Evolutionary conservation across 1,284 basidiomycete species (phyloP).

Genomic region (Irpex rosettiformis): DNA sequence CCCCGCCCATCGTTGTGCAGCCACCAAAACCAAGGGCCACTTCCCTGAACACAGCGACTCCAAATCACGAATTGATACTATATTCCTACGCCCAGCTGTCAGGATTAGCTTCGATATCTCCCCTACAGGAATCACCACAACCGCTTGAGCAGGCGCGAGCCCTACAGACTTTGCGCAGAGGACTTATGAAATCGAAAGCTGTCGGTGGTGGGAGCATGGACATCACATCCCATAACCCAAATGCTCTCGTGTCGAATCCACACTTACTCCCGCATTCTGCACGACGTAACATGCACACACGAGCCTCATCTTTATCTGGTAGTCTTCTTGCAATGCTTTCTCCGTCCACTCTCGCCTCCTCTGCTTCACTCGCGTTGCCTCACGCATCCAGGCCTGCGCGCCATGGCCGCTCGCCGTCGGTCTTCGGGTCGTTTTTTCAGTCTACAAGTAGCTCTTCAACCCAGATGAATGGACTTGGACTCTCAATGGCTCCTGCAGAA

Average conservation of each 20-base stretch:
- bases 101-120: slow-evolving; percentile 55
- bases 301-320: slow-evolving; percentile 52
- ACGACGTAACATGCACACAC: slow-evolving; percentile 34
- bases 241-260: slow-evolving; percentile 10
- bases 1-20: slow-evolving; percentile 24
- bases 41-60: slow-evolving; percentile 1
- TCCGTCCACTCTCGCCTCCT: slow-evolving; percentile 20
- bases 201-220: slow-evolving; percentile 79
- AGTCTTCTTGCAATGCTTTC: slow-evolving; percentile 53
- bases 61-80: slow-evolving; percentile 64
- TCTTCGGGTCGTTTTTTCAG: slow-evolving; percentile 25
- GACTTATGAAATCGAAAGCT: slow-evolving; percentile 45
- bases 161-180: slow-evolving; percentile 45
- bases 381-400: slow-evolving; percentile 20
- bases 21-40: slow-evolving; percentile 16
- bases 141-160: slow-evolving; percentile 38
- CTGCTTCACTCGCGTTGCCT: slow-evolving; percentile 15
- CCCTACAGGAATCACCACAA: slow-evolving; percentile 23
- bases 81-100: slow-evolving; percentile 85
- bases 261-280: slow-evolving; percentile 30
- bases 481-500: slow-evolving; percentile 19
- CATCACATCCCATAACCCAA: slow-evolving; percentile 44
- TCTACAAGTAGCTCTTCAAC: slow-evolving; percentile 15
- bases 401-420: slow-evolving; percentile 27
- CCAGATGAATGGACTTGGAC: slow-evolving; percentile 20